Evolutionary conservation across 164 flowering plant species (phyloP).

Genomic region (Malania oleifera): DNA sequence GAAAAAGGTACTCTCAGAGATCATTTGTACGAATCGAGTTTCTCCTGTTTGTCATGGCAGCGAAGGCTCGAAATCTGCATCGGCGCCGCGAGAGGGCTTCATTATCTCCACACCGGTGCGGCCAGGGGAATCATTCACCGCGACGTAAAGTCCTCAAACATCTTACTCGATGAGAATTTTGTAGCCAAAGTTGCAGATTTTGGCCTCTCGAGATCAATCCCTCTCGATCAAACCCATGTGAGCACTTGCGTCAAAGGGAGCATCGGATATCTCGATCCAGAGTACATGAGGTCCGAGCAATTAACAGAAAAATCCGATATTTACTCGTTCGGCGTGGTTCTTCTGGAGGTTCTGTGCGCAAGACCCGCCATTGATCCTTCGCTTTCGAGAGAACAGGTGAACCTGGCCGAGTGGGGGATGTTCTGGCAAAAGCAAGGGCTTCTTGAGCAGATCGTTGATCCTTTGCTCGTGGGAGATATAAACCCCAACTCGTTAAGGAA

Average conservation of each 20-base stretch:
- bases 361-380: conserved; percentile 21
- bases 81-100: conserved; percentile 29
- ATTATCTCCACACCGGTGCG: conserved; percentile 29
- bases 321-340: conserved; percentile 39
- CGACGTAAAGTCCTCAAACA: conserved; percentile 35
- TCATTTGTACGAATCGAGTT: conserved; percentile 17
- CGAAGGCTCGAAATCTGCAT: conserved; percentile 34
- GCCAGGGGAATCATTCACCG: conserved; percentile 27
- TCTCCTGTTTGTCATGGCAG: conserved; percentile 21
- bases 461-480: conserved; percentile 24
- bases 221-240: conserved; percentile 23
- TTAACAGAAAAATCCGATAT: conserved; percentile 36
- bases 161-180: conserved; percentile 26
- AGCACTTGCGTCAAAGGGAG: conserved; percentile 28
- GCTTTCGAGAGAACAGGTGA: conserved; percentile 25
- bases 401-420: conserved; percentile 35
- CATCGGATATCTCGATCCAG: conserved; percentile 39
- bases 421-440: conserved; percentile 19
- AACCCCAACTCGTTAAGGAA: conserved; percentile 25
- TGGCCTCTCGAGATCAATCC: conserved; percentile 24
- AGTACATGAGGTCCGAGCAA: conserved; percentile 22
- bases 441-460: conserved; percentile 26
- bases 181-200: conserved; percentile 35
- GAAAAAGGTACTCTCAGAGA: conserved; percentile 34
- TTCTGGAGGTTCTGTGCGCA: conserved; percentile 35